A percentile compares a stretch with the other conserved stretches of the same genome.
Conservation (phyloP, 257 asterid genomes). For the Scutellaria galericulata region DNA sequence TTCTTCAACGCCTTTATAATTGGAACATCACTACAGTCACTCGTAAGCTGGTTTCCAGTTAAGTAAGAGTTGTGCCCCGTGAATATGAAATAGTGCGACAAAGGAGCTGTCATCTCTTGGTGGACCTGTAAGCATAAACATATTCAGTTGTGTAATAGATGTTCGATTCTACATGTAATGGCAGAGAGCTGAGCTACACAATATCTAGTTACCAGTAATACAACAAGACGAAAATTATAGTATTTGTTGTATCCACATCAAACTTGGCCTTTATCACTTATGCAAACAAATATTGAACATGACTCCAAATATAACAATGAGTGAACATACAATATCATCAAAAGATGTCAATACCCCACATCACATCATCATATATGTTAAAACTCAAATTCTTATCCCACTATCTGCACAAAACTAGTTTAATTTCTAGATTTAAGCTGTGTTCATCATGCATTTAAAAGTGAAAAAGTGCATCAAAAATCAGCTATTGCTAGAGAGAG, state of each 20-base stretch:
- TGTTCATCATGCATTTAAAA: neutral
- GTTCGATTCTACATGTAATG: neutral
- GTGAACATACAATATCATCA: neutral
- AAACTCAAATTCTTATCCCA: neutral
- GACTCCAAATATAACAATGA: conserved; percentile 10
- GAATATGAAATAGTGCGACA: conserved; percentile 76
- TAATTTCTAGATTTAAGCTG: conserved; percentile 1
- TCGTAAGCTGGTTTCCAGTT: conserved; percentile 89
- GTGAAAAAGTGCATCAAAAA: neutral
- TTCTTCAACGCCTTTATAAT: conserved; percentile 73
- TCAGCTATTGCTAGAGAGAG: neutral
- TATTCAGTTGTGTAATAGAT: neutral
- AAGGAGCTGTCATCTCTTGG: conserved; percentile 80
- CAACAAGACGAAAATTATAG: neutral
- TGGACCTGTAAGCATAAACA: conserved; percentile 54
- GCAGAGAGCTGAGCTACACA: neutral
- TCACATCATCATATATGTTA: neutral
- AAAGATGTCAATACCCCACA: conserved; percentile 13
- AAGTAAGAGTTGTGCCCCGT: conserved; percentile 90
- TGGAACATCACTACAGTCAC: conserved; percentile 88
- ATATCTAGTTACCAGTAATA: neutral
- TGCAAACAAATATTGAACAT: neutral
- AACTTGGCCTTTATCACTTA: conserved; percentile 21
- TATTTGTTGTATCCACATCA: neutral
- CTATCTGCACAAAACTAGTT: conserved; percentile 13